Conservation (phyloP, 768 basidiomycete genomes). For the Lanmaoa pseudosensibilis region DNA sequence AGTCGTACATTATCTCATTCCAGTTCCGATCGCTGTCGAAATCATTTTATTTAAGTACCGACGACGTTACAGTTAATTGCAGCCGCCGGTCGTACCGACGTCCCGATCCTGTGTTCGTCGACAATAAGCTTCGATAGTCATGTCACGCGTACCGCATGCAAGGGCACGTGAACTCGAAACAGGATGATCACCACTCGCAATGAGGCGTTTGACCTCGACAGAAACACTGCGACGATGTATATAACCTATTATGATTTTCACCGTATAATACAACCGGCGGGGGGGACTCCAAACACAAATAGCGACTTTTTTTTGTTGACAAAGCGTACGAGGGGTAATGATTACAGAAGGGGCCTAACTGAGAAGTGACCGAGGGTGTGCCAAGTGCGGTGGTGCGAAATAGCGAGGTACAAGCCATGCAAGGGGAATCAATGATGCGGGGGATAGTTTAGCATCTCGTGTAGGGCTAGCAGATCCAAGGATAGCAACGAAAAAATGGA, state of each 20-base stretch:
- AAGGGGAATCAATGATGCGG: conserved; percentile 18
- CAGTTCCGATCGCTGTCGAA: conserved; percentile 12
- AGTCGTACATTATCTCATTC: not conserved
- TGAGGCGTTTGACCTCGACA: conserved; percentile 1
- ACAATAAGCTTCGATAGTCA: not conserved
- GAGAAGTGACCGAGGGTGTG: not conserved
- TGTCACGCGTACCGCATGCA: not conserved
- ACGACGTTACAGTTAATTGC: not conserved
- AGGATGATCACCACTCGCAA: not conserved
- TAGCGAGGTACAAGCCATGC: conserved; percentile 16
- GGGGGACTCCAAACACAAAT: not conserved
- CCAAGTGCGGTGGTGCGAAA: conserved; percentile 10
- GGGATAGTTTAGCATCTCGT: conserved; percentile 17
- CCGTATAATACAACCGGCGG: conserved; percentile 22
- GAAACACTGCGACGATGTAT: not conserved
- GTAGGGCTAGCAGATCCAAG: conserved; percentile 6
- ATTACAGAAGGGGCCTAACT: conserved; percentile 10
- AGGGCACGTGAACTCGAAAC: conserved; percentile 5
- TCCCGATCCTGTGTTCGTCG: not conserved
- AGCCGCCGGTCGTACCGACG: not conserved
- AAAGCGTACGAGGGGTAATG: not conserved
- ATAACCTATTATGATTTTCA: conserved; percentile 21
- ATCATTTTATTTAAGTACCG: not conserved
- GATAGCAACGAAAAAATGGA: not conserved
- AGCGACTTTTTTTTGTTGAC: conserved; percentile 6